phyloP scores from a whole-genome alignment of 2,329 filamentous ascomycete genomes.

The Neoscytalidium dimidiatum region DNA sequence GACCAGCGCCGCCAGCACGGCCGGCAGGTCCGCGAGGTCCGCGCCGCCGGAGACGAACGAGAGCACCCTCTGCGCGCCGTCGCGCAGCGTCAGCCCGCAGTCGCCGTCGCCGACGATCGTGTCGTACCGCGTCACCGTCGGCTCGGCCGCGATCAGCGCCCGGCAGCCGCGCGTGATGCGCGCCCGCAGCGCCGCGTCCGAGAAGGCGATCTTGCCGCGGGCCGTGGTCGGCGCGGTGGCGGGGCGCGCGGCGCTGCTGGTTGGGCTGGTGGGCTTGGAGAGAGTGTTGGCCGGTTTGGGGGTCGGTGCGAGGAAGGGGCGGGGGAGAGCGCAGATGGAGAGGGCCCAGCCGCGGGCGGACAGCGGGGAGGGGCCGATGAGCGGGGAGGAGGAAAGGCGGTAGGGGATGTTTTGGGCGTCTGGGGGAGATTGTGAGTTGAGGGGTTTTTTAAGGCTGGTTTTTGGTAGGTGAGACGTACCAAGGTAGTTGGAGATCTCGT shows the following conservation, averaged over 20 bases:
- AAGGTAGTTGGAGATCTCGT: conserved; percentile 34
- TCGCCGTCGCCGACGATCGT: conserved; percentile 84
- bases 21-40: conserved; percentile 50
- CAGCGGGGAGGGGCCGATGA: conserved; percentile 29
- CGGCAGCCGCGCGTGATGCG: conserved; percentile 34
- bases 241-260: conserved; percentile 16
- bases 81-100: conserved; percentile 66
- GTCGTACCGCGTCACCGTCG: conserved; percentile 63
- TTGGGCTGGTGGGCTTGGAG: conserved; percentile 24
- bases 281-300: conserved; percentile 25
- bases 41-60: conserved; percentile 32
- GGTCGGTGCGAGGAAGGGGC: conserved; percentile 25
- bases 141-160: conserved; percentile 56
- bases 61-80: conserved; percentile 54
- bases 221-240: background rate
- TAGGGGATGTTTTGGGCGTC: conserved; percentile 32
- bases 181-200: conserved; percentile 28
- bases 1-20: conserved; percentile 57
- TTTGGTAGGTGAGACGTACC: conserved; percentile 23
- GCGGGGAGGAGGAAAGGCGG: conserved; percentile 35
- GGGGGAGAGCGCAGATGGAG: conserved; percentile 32
- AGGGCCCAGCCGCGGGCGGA: conserved; percentile 35
- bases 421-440: conserved; percentile 2
- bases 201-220: conserved; percentile 31
- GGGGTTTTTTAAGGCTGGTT: background rate